phyloP scores from a whole-genome alignment of 441 rosid species.

The Erodium moschatum region DNA sequence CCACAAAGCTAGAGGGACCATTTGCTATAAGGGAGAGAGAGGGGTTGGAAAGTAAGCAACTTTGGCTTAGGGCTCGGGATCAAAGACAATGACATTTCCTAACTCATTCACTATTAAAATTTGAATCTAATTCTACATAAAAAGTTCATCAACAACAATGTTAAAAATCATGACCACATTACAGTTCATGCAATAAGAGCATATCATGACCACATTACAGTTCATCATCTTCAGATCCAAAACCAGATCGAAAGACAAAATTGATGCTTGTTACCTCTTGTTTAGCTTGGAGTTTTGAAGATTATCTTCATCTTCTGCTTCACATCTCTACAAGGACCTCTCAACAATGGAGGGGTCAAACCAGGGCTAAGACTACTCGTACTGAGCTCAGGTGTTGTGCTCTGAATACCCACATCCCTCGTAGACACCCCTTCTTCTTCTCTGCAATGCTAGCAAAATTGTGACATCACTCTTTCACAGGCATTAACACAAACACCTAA shows the following conservation, averaged over 20 bases:
- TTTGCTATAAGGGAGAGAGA: background rate
- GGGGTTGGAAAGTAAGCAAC: constrained; percentile 2
- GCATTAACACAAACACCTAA: background rate
- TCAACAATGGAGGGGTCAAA: constrained; percentile 66
- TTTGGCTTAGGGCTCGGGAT: background rate
- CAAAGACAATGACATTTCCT: constrained; percentile 1
- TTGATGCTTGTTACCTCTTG: constrained; percentile 38
- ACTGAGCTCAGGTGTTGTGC: constrained; percentile 48
- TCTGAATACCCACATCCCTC: constrained; percentile 82
- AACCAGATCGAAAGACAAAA: background rate
- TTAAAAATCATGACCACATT: too few relatives aligned
- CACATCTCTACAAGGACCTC: constrained; percentile 38
- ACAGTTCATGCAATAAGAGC: too few relatives aligned
- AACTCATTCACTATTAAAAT: background rate
- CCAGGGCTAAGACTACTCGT: constrained; percentile 63
- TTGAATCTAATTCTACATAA: background rate
- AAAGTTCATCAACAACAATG: background rate
- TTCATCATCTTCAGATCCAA: background rate
- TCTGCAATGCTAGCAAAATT: constrained; percentile 26
- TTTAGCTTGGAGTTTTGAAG: constrained; percentile 32
- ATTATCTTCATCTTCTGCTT: constrained; percentile 40
- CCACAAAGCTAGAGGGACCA: constrained; percentile 3
- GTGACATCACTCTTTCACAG: background rate
- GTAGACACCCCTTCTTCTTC: constrained; percentile 44
- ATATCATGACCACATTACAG: background rate